phyloP scores from a whole-genome alignment of 2,329 filamentous ascomycete species.

The Aspergillus nomiae region DNA sequence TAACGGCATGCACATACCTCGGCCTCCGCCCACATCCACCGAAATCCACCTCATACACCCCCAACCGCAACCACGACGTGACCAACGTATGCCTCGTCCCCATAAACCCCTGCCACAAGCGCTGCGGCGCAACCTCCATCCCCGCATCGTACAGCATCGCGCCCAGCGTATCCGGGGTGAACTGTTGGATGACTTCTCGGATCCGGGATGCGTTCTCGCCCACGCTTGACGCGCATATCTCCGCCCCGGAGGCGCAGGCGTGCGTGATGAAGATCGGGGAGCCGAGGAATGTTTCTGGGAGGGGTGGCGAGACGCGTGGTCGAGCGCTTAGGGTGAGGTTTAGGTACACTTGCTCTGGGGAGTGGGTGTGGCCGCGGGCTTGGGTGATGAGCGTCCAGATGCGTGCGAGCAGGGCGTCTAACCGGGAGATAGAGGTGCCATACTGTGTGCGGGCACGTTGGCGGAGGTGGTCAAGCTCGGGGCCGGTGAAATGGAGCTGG shows the following conservation, averaged over 20 bases:
- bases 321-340: neutral
- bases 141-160: neutral
- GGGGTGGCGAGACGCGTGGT: neutral
- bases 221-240: fast-evolving
- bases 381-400: neutral
- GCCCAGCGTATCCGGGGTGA: neutral
- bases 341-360: neutral
- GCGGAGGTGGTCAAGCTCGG: neutral
- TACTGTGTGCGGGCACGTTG: neutral
- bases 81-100: neutral
- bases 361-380: too few relatives aligned
- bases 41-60: neutral
- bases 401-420: neutral
- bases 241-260: too few relatives aligned
- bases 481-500: neutral
- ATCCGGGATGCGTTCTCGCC: neutral
- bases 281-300: neutral
- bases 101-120: neutral
- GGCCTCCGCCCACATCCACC: neutral
- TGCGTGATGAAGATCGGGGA: neutral
- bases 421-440: neutral
- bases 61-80: neutral
- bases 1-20: neutral
- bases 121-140: neutral
- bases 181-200: neutral